These are phyloP conservation scores for Neonectria ditissima DNA, from an alignment of 2,329 filamentous ascomycete genomes.

Conservation along the genomic window DNA sequence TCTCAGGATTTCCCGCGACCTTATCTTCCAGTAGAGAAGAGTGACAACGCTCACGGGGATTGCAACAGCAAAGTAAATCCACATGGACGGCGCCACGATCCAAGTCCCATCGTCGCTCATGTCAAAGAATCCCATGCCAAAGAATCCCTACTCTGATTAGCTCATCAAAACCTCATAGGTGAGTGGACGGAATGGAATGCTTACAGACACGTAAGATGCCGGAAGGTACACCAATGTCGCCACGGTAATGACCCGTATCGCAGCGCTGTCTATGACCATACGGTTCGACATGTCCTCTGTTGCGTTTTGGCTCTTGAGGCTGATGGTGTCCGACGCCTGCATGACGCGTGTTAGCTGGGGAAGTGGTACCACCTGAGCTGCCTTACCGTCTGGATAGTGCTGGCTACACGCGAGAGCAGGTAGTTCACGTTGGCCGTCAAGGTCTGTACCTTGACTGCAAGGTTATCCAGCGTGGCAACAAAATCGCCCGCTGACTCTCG, in stretches of 20 bases:
- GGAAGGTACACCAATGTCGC: background rate
- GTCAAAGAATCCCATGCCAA: background rate
- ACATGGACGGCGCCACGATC: background rate
- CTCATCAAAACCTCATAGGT: background rate
- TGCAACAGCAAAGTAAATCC: background rate
- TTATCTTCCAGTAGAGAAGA: background rate
- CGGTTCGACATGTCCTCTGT: background rate
- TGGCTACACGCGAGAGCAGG: background rate
- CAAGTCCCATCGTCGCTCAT: background rate
- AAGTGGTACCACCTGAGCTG: background rate
- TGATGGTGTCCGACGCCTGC: background rate
- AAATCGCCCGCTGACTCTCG: background rate
- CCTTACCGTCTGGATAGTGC: background rate
- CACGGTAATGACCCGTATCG: background rate
- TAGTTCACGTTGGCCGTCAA: background rate
- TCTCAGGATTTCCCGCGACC: no score
- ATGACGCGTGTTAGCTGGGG: background rate
- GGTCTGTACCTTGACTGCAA: background rate
- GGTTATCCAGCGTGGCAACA: background rate
- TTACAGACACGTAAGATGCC: background rate
- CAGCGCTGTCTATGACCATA: background rate
- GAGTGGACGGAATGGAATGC: background rate
- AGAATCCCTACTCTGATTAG: background rate
- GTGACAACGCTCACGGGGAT: background rate
- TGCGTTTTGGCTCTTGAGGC: conserved; percentile 3